Evolutionary conservation across 140 eudicot species (phyloP).

Genomic region (Senecio squalidus): DNA sequence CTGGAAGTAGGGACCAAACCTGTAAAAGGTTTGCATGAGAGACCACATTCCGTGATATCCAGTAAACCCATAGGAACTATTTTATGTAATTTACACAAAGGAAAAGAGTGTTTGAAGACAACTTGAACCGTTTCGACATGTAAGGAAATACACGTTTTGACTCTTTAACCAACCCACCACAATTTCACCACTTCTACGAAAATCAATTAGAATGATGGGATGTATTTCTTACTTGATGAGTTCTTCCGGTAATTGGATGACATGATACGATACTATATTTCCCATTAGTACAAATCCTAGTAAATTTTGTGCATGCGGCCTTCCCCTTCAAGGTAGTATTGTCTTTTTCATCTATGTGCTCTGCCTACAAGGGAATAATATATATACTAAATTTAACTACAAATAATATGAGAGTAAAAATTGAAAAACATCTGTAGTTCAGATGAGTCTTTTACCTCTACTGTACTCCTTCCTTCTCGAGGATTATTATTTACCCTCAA

Average conservation of each 20-base stretch:
- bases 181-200: background rate
- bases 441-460: conserved; percentile 58
- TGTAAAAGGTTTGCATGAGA: too few relatives aligned
- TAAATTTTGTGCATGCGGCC: conserved; percentile 84
- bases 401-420: background rate
- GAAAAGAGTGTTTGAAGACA: too few relatives aligned
- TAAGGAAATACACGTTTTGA: background rate
- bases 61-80: too few relatives aligned
- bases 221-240: conserved; percentile 75
- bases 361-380: conserved; percentile 39
- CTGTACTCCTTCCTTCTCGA: conserved; percentile 85
- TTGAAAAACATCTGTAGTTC: too few relatives aligned
- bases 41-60: too few relatives aligned
- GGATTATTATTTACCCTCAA: conserved; percentile 76
- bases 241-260: conserved; percentile 93
- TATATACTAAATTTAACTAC: background rate
- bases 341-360: conserved; percentile 23
- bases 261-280: conserved; percentile 76
- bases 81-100: too few relatives aligned
- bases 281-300: conserved; percentile 69
- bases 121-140: too few relatives aligned
- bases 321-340: conserved; percentile 54
- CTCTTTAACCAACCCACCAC: background rate
- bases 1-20: too few relatives aligned
- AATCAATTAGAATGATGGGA: background rate